These are phyloP conservation scores for Botryosphaeria dothidea DNA, from an alignment of 2,329 filamentous ascomycete species.

Conservation along the genomic window DNA sequence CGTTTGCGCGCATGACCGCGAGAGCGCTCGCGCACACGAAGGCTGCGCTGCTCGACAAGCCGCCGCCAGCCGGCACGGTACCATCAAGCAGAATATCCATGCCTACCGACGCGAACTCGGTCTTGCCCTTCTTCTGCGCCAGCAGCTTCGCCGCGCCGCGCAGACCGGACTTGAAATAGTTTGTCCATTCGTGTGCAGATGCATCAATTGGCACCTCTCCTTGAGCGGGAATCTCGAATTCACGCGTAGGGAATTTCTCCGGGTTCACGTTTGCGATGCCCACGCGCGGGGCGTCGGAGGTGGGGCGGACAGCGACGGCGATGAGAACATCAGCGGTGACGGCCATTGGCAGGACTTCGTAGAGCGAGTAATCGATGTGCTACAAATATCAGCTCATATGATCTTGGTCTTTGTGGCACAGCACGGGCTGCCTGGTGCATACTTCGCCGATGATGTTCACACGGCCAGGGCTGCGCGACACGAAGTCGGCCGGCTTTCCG, in stretches of 20 bases:
- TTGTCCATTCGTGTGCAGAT: conserved; percentile 88
- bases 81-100: conserved; percentile 92
- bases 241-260: conserved; percentile 71
- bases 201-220: conserved; percentile 71
- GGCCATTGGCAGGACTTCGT: conserved; percentile 93
- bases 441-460: conserved; percentile 96
- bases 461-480: conserved; percentile 86
- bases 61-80: conserved; percentile 87
- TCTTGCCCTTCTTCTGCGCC: conserved; percentile 62
- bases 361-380: conserved; percentile 98
- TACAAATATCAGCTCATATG: conserved; percentile 24
- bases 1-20: conserved; percentile 84
- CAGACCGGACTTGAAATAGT: conserved; percentile 96
- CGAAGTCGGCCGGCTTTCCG: conserved; percentile 71
- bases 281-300: conserved; percentile 62
- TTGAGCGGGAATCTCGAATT: conserved; percentile 69
- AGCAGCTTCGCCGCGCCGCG: conserved; percentile 79
- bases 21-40: conserved; percentile 90
- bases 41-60: conserved; percentile 89
- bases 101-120: conserved; percentile 65
- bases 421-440: conserved; percentile 18
- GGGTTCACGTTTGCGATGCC: conserved; percentile 78
- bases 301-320: conserved; percentile 65
- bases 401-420: background rate
- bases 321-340: conserved; percentile 89